Percentiles rank a stretch among this genome's conserved stretches.
These are phyloP conservation scores for Heterobasidion parviporum DNA, from an alignment of 1,284 basidiomycete species.

Conservation along the genomic window DNA sequence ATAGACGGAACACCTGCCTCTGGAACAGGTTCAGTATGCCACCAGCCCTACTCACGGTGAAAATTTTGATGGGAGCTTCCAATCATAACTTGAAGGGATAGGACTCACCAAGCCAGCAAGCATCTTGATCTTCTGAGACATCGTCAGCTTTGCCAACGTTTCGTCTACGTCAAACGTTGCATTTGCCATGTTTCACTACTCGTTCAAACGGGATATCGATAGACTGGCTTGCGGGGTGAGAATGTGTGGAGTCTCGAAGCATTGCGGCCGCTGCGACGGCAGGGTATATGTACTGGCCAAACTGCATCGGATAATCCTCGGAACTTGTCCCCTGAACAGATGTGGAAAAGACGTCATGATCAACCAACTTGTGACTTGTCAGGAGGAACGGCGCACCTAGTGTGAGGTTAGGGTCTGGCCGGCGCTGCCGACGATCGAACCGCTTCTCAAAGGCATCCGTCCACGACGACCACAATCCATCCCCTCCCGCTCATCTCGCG, in stretches of 20 bases:
- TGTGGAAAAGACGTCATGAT: neutral
- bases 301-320: neutral
- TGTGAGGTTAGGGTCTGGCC: too few species aligned
- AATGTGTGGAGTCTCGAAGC: neutral
- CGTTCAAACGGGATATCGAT: neutral
- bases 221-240: neutral
- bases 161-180: conserved; percentile 28
- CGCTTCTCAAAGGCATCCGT: neutral
- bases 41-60: conserved; percentile 31
- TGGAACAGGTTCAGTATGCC: conserved; percentile 40
- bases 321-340: neutral
- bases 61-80: too few species aligned
- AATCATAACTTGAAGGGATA: too few species aligned
- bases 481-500: neutral
- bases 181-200: conserved; percentile 2
- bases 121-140: conserved; percentile 35
- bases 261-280: too few species aligned
- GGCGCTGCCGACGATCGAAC: neutral
- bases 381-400: too few species aligned
- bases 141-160: conserved; percentile 26
- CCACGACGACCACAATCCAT: neutral
- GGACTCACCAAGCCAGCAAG: conserved; percentile 29
- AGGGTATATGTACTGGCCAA: neutral
- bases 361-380: too few species aligned
- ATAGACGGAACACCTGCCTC: conserved; percentile 36